Conservation (phyloP, 2,329 filamentous ascomycete genomes). For the Paecilomyces variotii region DNA sequence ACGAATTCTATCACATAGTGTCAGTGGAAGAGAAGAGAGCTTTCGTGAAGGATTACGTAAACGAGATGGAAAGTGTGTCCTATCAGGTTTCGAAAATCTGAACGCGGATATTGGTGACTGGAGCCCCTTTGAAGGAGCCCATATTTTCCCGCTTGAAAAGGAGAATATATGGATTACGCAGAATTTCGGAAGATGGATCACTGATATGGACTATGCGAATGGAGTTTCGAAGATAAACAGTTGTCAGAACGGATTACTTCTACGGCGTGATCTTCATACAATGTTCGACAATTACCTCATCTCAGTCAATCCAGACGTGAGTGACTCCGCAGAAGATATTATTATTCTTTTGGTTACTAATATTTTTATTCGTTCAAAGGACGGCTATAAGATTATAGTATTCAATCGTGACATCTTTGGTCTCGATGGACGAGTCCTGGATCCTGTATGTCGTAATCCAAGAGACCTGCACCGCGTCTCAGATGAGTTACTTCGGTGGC, state of each 20-base stretch:
- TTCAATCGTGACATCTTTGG: neutral
- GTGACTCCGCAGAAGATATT: constrained; percentile 1
- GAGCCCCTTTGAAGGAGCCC: neutral
- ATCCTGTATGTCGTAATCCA: constrained; percentile 4
- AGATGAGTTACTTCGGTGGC: constrained; percentile 11
- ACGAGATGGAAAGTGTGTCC: constrained; percentile 1
- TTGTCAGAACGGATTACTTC: constrained; percentile 7
- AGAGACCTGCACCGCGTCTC: constrained; percentile 3
- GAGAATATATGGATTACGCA: neutral
- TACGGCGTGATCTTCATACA: constrained; percentile 4
- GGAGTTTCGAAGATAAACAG: constrained; percentile 2
- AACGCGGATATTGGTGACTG: neutral
- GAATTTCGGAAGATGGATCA: neutral
- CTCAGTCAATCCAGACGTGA: constrained; percentile 9
- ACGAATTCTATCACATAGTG: neutral
- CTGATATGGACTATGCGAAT: neutral
- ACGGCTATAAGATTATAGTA: neutral
- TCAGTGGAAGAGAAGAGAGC: neutral
- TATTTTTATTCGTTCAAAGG: neutral
- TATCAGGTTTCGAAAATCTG: neutral
- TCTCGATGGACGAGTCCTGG: constrained; percentile 2
- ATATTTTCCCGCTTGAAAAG: constrained; percentile 2
- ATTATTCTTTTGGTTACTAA: neutral
- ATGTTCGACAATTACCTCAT: constrained; percentile 6
- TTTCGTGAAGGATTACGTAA: neutral